phyloP scores from a whole-genome alignment of 176 grass and related monocot species.

The Triticum timopheevii region DNA sequence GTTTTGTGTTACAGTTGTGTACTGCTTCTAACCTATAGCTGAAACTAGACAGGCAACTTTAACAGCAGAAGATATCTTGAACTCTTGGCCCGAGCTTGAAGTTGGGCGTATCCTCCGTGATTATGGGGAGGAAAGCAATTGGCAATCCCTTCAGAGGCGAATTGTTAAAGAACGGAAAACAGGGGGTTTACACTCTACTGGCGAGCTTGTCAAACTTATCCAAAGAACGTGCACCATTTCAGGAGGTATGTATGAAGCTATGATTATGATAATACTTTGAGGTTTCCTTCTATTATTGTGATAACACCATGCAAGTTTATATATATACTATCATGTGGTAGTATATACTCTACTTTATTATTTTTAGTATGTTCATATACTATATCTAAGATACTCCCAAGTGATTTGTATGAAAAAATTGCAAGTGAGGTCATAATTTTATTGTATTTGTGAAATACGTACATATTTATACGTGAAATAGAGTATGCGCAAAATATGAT shows the following conservation, averaged over 20 bases:
- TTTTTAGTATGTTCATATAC: too few species aligned
- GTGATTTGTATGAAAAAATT: too few species aligned
- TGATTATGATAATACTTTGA: neutral
- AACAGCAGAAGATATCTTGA: slow-evolving; percentile 88
- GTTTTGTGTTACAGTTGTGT: neutral
- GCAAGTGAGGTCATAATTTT: too few species aligned
- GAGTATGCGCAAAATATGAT: too few species aligned
- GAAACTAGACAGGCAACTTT: slow-evolving; percentile 65
- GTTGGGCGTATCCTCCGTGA: slow-evolving; percentile 80
- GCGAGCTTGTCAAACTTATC: slow-evolving; percentile 71
- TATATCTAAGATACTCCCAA: too few species aligned
- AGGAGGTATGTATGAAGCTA: slow-evolving; percentile 44
- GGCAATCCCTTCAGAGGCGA: slow-evolving; percentile 71
- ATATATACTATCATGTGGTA: too few species aligned
- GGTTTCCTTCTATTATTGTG: neutral
- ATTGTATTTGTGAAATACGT: too few species aligned
- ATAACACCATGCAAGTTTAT: neutral
- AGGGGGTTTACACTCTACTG: slow-evolving; percentile 58
- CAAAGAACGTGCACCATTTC: slow-evolving; percentile 51
- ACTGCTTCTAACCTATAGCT: slow-evolving; percentile 27
- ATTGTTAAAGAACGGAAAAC: slow-evolving; percentile 55
- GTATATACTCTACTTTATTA: too few species aligned
- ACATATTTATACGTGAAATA: too few species aligned
- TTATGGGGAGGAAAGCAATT: slow-evolving; percentile 93
- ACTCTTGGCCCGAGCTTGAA: slow-evolving; percentile 87